A percentile compares a stretch with the other conserved stretches of the same genome.
Conservation (phyloP, 768 basidiomycete species). For the Chalciporus piperatus region DNA sequence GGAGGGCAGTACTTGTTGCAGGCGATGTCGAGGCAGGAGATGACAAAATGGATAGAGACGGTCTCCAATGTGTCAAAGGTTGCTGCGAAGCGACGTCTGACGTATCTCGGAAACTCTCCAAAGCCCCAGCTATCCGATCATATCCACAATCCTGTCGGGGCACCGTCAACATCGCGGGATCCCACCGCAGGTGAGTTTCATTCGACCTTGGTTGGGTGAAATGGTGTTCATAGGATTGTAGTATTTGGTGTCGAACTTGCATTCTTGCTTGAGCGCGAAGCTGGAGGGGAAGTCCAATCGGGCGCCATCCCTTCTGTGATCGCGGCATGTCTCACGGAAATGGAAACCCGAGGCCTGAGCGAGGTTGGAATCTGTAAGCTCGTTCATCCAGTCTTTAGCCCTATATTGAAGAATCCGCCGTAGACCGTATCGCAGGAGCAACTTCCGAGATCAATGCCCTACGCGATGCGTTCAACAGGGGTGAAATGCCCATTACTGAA, state of each 20-base stretch:
- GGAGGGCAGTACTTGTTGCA: conserved; percentile 83
- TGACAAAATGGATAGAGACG: conserved; percentile 75
- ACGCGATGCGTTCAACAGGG: conserved; percentile 74
- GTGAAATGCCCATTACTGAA: conserved; percentile 57
- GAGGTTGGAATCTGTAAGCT: conserved; percentile 83
- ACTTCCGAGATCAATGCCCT: conserved; percentile 63
- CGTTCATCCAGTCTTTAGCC: background rate
- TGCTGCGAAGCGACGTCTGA: conserved; percentile 74
- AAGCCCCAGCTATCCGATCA: conserved; percentile 74
- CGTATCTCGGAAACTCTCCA: conserved; percentile 75
- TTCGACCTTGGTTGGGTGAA: background rate
- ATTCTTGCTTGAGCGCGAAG: conserved; percentile 65
- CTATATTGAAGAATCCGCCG: background rate
- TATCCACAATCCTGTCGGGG: conserved; percentile 56
- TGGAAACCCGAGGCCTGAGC: conserved; percentile 71
- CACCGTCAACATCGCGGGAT: conserved; percentile 53
- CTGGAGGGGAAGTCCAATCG: conserved; percentile 44
- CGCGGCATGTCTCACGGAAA: conserved; percentile 61
- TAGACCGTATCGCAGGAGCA: conserved; percentile 84
- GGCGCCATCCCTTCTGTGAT: conserved; percentile 68
- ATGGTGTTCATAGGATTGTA: conserved; percentile 24
- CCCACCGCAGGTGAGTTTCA: conserved; percentile 64
- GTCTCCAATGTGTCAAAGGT: conserved; percentile 68
- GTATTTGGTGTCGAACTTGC: conserved; percentile 78
- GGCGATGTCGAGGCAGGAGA: conserved; percentile 64